phyloP scores from a whole-genome alignment of 2,329 filamentous ascomycete genomes.

The Monosporascus sp. region DNA sequence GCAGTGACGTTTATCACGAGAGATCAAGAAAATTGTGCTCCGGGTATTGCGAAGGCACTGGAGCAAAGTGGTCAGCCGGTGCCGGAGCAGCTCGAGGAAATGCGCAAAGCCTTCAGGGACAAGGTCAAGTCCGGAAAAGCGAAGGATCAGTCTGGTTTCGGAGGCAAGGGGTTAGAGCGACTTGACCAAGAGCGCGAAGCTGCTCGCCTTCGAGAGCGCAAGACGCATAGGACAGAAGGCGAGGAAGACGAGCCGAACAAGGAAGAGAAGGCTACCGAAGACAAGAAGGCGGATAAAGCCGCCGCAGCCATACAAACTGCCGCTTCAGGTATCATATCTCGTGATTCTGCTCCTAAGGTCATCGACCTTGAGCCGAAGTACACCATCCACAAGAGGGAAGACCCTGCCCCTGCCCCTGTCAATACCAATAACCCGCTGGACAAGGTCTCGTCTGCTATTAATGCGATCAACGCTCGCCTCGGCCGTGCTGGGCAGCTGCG shows the following conservation, averaged over 20 bases:
- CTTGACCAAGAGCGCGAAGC: conserved; percentile 89
- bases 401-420: conserved; percentile 36
- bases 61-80: conserved; percentile 84
- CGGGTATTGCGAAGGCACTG: conserved; percentile 86
- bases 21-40: conserved; percentile 84
- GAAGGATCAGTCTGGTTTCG: conserved; percentile 85
- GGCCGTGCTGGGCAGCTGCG: conserved; percentile 86
- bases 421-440: conserved; percentile 65
- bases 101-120: conserved; percentile 70
- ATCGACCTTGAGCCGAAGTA: conserved; percentile 52
- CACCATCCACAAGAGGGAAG: conserved; percentile 66
- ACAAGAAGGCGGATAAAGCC: conserved; percentile 65
- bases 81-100: conserved; percentile 62
- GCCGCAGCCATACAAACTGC: conserved; percentile 60
- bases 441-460: conserved; percentile 85
- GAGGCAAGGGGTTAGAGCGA: conserved; percentile 87
- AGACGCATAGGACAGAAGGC: conserved; percentile 83
- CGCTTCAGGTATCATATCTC: conserved; percentile 50
- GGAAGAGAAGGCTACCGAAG: conserved; percentile 63
- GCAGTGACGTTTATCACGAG: conserved; percentile 92
- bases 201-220: conserved; percentile 78
- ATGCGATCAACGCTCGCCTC: conserved; percentile 83
- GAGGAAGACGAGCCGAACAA: conserved; percentile 72
- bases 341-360: conserved; percentile 41
- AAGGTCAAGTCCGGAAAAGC: conserved; percentile 92